Conservation (phyloP, 2,329 filamentous ascomycete genomes). For the Cordyceps javanica region DNA sequence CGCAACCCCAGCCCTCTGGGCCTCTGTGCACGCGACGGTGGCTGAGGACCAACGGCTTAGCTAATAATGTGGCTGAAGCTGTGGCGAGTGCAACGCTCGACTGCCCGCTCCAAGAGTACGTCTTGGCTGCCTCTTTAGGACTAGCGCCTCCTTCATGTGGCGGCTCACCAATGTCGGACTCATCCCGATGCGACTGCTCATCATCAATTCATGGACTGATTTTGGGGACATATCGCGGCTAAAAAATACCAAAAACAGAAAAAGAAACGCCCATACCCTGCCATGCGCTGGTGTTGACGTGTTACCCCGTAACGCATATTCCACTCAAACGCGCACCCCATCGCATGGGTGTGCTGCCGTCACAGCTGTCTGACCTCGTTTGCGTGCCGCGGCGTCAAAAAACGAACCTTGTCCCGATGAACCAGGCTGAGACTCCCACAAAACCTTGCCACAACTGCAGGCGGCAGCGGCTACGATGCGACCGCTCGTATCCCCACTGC, state of each 20-base stretch:
- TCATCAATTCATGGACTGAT: not conserved
- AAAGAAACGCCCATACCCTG: not conserved
- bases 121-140: constrained; percentile 25
- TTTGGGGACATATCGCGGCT: not conserved
- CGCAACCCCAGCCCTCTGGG: too few species aligned
- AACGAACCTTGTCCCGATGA: constrained; percentile 3
- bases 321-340: not conserved
- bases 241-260: too few species aligned
- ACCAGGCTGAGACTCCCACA: constrained; percentile 19
- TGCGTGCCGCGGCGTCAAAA: not conserved
- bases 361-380: not conserved
- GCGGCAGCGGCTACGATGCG: constrained; percentile 46
- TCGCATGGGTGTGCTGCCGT: not conserved
- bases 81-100: not conserved
- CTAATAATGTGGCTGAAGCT: not conserved
- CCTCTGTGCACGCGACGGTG: not conserved
- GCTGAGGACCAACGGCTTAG: not conserved
- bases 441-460: constrained; percentile 49
- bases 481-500: constrained; percentile 44
- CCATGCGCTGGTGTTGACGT: not conserved
- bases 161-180: not conserved
- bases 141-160: constrained; percentile 20
- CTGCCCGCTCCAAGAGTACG: constrained; percentile 15
- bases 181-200: not conserved
- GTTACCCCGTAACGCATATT: not conserved